These are phyloP conservation scores for Colletotrichum echinochloae DNA, from an alignment of 2,329 filamentous ascomycete species.

Conservation along the genomic window DNA sequence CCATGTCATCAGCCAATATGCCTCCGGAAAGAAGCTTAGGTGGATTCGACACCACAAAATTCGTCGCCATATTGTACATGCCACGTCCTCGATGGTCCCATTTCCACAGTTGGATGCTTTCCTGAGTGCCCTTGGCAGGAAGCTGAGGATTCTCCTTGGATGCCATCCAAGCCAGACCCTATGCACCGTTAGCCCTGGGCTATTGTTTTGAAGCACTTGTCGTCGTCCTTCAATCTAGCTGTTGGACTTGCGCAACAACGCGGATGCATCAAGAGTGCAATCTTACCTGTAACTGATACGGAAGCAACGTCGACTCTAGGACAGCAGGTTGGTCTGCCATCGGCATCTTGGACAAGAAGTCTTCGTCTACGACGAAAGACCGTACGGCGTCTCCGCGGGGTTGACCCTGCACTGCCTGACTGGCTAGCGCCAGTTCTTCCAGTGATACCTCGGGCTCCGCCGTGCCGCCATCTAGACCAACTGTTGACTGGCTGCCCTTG, in stretches of 20 bases:
- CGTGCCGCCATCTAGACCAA: constrained; percentile 50
- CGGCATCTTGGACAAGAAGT: constrained; percentile 77
- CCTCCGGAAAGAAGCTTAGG: constrained; percentile 81
- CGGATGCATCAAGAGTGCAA: not conserved
- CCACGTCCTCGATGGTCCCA: constrained; percentile 53
- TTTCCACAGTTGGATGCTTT: constrained; percentile 83
- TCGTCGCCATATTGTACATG: constrained; percentile 78
- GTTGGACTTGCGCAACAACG: not conserved
- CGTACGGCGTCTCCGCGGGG: constrained; percentile 74
- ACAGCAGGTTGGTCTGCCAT: constrained; percentile 75
- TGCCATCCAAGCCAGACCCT: constrained; percentile 86
- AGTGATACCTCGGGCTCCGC: constrained; percentile 60
- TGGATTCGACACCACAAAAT: constrained; percentile 68
- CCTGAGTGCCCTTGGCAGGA: constrained; percentile 67
- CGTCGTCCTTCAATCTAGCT: not conserved
- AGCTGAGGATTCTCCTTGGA: constrained; percentile 78
- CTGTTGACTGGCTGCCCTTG: constrained; percentile 53
- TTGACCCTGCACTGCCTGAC: constrained; percentile 75
- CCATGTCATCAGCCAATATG: constrained; percentile 94
- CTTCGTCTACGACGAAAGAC: constrained; percentile 77
- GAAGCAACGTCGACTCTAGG: constrained; percentile 76
- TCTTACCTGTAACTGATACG: constrained; percentile 77
- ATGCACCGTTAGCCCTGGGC: constrained; percentile 41
- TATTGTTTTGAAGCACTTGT: not conserved
- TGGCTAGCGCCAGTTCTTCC: constrained; percentile 73